Evolutionary conservation across 1,139 yeast genomes (phyloP).

Genomic region (Candida sanyaensis): DNA sequence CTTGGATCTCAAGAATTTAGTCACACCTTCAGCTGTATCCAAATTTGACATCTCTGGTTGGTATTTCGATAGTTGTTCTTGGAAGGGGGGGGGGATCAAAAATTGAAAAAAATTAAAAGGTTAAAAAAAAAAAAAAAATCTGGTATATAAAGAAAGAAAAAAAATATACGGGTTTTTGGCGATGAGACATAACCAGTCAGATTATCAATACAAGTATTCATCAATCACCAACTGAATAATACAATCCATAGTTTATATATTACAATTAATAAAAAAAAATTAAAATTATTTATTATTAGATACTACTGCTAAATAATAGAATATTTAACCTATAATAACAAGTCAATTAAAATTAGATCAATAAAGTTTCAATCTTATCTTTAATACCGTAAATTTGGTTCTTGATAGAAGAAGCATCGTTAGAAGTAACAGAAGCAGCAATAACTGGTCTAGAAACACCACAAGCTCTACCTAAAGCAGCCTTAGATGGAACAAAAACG

Average conservation of each 20-base stretch:
- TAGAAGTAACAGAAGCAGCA: conserved; percentile 97
- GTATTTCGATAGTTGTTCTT: neutral
- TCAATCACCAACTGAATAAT: no score
- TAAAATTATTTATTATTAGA: neutral
- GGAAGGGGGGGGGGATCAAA: neutral
- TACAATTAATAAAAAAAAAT: neutral
- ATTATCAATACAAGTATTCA: no score
- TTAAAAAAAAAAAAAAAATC: neutral
- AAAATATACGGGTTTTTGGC: neutral
- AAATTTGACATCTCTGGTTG: neutral
- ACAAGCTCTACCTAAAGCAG: conserved; percentile 99
- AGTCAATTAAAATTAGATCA: conserved; percentile 58
- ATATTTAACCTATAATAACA: neutral
- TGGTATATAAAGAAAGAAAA: neutral
- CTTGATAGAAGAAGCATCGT: conserved; percentile 97
- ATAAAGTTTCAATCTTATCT: conserved; percentile 98
- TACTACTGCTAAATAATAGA: conserved; percentile 2
- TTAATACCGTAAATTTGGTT: conserved; percentile 95
- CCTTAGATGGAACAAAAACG: conserved; percentile 97
- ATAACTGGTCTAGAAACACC: conserved; percentile 99
- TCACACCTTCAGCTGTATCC: conserved; percentile 56
- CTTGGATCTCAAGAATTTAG: conserved; percentile 65
- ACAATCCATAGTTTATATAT: no score
- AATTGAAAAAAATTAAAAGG: no score
- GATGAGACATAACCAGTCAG: neutral